Conservation (phyloP, 345 rosid genomes). For the Cardiospermum halicacabum region DNA sequence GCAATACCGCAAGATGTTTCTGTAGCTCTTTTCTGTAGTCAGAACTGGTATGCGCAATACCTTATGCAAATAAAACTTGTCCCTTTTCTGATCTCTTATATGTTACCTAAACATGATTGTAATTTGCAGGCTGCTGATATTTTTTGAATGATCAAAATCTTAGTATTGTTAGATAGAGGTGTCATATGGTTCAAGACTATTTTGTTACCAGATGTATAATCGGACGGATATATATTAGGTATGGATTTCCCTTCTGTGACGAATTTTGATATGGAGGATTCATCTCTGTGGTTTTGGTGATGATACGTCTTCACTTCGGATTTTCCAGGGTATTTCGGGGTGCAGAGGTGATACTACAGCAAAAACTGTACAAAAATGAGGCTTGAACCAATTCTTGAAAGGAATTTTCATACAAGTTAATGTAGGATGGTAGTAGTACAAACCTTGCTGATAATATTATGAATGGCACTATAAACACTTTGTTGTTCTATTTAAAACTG, state of each 20-base stretch:
- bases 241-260: not conserved
- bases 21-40: conserved; percentile 15
- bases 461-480: not conserved
- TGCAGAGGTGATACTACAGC: conserved; percentile 11
- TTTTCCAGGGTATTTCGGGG: conserved; percentile 21
- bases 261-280: not conserved
- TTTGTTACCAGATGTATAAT: conserved; percentile 10
- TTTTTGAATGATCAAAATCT: conserved; percentile 6
- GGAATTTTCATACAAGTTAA: not conserved
- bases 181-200: conserved; percentile 9
- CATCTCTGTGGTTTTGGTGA: not conserved
- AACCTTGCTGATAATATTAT: not conserved
- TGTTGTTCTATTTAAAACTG: not conserved
- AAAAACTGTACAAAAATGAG: conserved; percentile 32
- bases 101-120: not conserved
- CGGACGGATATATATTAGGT: conserved; percentile 23
- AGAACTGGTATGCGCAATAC: conserved; percentile 14
- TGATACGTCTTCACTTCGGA: not conserved
- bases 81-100: not conserved
- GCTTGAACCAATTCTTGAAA: conserved; percentile 23
- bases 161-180: conserved; percentile 7
- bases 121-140: not conserved
- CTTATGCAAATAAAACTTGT: not conserved
- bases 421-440: not conserved
- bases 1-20: conserved; percentile 76